Evolutionary conservation across 2,329 filamentous ascomycete genomes (phyloP), one percentile per base, ranked within the genome.

Genomic region (Albifimbria verrucaria): DNA sequence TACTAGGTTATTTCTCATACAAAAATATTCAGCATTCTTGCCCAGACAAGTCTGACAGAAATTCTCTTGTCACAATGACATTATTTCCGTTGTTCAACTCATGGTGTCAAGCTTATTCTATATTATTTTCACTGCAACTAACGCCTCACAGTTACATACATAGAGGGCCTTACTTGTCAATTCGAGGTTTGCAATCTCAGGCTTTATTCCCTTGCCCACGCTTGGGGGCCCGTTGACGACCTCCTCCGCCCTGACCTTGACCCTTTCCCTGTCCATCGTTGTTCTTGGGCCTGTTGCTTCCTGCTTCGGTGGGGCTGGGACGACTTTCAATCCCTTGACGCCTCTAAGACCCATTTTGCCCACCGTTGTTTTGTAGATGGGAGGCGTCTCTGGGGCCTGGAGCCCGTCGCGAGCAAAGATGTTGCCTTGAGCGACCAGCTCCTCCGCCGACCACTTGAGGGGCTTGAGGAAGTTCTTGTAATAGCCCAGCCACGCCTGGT

Each of bases 261-360:
- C 49, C 49, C 23, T 51, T 36, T 5, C 24, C 25, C 24, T 51
- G 49, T 11, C 18, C 41, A 2, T 46, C 49, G 17, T 25, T 25
- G n/a, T 45, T 25, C 62, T 58, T 4, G 58, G 62, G 7, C 63
- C 55, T n/a, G 51, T 50, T 42, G 57, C 57, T 21, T 56, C 54
- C 6, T 57, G 50, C 56, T 60, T 67, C 3, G 75, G 74, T 21
- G 69, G 66, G 51, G 78, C 73, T 1, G 77, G 72, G 11, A 77
- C 70, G 17, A 78, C 63, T 4, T 70, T 71, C 12, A 85, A 62
- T 0, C 82, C 82, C 32, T 64, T 70, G 1, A 76, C 73, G 9
- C 79, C 80, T 55, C 75, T 76, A 47, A 85, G 62, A 0, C 81
- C 81, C 81, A 85, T 85, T 72, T 84, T 85, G 9, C 73, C 69